Evolutionary conservation across 2,329 filamentous ascomycete genomes (phyloP), one percentile per base, ranked within the genome.

Genomic region (Penicillium sp.): DNA sequence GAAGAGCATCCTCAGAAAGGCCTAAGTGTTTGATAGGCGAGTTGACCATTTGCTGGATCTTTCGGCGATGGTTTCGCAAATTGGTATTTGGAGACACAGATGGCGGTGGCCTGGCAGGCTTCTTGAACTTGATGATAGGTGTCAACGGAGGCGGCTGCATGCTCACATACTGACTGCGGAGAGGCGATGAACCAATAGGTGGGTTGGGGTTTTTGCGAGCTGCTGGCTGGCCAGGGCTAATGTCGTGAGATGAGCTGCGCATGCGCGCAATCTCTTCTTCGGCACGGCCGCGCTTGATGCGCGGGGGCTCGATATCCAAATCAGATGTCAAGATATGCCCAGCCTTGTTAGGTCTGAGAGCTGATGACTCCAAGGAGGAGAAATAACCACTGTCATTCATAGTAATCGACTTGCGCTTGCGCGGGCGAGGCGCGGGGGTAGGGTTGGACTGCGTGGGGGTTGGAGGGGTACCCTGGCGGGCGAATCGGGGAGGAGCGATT

Each of bases 381-480:
- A 96, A 96, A 74, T 97, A 99, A 39, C 94, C 94, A 70, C 93
- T 97, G 73, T 99, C 94, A 67, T 89, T 90, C 79, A 95, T 87
- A 13, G 88, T 87, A 31, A 84, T 83, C 65, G 89, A 85, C 72
- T 91, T 93, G 62, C 89, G 87, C 75, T 90, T 90, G 62, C 87
- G 86, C 38, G 86, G 83, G 49, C 85, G 85, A 48, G 79, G 77
- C 32, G 77, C 80, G 41, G 81, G 81, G n/a, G 89, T 89, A 21
- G 86, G 86, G 45, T 84, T 80, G 54, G 82, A 81, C 38, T 82
- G 81, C 47, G 82, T 80, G 25, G 88, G 86, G 32, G 91, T 90
- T 18, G 93, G 90, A 31, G 74, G 74, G 7, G 92, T 95, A 59
- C 86, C 86, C 65, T 86, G 85, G 60, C 84, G 84, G 54, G 73